Conservation (phyloP, 2,329 filamentous ascomycete species). For the Ophiostoma tasmaniense region DNA sequence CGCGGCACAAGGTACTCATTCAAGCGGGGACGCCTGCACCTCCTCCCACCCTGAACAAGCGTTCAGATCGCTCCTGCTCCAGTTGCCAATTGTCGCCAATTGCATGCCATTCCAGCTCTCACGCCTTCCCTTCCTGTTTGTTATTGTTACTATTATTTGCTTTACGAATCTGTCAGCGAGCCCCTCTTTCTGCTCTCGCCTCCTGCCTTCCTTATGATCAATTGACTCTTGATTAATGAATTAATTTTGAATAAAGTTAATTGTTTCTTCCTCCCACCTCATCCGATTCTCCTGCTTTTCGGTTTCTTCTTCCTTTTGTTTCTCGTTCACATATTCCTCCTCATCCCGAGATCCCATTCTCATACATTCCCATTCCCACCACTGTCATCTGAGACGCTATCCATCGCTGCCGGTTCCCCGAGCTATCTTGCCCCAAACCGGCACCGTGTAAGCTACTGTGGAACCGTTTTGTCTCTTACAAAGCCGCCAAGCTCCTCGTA, state of each 20-base stretch:
- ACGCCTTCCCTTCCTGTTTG: background rate
- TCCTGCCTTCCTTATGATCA: background rate
- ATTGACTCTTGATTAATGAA: background rate
- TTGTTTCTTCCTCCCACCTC: background rate
- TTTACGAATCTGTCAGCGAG: background rate
- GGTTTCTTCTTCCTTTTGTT: background rate
- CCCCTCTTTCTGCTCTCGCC: background rate
- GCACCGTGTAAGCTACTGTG: conserved; percentile 6
- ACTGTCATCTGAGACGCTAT: background rate
- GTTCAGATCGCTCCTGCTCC: conserved; percentile 4
- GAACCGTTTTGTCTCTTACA: conserved; percentile 11
- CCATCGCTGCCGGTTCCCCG: background rate
- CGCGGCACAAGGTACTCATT: background rate
- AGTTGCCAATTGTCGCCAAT: background rate
- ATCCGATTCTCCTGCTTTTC: background rate
- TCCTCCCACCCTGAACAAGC: background rate
- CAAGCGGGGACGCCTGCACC: conserved; percentile 1
- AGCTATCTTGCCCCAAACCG: background rate
- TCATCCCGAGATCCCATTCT: background rate
- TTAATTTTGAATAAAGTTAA: background rate
- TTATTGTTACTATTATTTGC: background rate
- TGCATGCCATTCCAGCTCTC: background rate
- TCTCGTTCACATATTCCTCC: background rate
- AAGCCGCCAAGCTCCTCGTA: conserved; percentile 10
- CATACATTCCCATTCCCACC: background rate